Conservation (phyloP, 805 yeast genomes). For the Candida chilensis region DNA sequence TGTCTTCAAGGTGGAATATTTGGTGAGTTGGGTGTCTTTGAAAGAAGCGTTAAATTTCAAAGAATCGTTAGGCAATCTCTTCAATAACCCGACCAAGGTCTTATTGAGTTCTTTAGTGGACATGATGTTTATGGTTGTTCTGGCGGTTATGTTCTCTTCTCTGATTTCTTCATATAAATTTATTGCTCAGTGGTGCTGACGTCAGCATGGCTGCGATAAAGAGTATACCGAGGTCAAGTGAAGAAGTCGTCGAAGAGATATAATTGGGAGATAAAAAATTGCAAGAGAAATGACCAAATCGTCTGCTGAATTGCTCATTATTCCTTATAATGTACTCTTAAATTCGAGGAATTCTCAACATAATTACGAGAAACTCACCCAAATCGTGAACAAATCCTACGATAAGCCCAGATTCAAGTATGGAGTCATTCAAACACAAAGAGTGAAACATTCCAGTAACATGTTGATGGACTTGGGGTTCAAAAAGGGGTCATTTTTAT, state of each 20-base stretch:
- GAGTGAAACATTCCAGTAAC: conserved; percentile 20
- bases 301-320: not conserved
- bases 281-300: too few relatives aligned
- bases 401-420: conserved; percentile 34
- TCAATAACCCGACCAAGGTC: conserved; percentile 47
- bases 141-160: too few relatives aligned
- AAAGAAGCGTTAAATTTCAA: conserved; percentile 63
- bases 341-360: not conserved
- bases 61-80: conserved; percentile 60
- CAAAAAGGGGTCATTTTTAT: conserved; percentile 8
- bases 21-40: conserved; percentile 51
- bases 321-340: not conserved
- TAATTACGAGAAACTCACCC: conserved; percentile 7
- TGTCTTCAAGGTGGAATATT: conserved; percentile 19
- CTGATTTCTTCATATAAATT: too few relatives aligned
- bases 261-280: too few relatives aligned
- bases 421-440: conserved; percentile 25
- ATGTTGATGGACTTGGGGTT: conserved; percentile 17
- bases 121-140: too few relatives aligned
- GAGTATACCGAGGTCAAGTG: too few relatives aligned
- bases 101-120: conserved; percentile 41
- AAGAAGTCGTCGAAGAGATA: too few relatives aligned
- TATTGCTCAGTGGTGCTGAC: too few relatives aligned
- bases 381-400: conserved; percentile 41
- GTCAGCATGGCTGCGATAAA: too few relatives aligned